A percentile compares a stretch with the other conserved stretches of the same genome.
Conservation (phyloP, 1,284 basidiomycete genomes). For the Phaffia rhodozyma region DNA sequence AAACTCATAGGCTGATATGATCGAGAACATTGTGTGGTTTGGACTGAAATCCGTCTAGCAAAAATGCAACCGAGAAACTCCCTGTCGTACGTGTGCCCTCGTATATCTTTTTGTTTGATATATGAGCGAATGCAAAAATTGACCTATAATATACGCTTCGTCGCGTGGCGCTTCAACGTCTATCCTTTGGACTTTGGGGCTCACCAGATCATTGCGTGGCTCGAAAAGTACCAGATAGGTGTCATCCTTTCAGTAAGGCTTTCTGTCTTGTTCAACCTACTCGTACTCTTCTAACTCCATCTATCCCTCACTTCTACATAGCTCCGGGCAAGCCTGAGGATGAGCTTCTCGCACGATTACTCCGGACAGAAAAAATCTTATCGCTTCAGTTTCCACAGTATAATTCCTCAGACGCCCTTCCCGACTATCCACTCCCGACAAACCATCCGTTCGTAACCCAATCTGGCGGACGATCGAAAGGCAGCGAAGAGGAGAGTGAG, state of each 20-base stretch:
- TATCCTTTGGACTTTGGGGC: neutral
- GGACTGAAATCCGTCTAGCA: neutral
- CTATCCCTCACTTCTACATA: neutral
- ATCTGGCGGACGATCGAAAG: neutral
- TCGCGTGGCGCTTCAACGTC: neutral
- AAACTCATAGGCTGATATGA: neutral
- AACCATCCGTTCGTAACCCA: neutral
- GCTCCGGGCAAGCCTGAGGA: constrained; percentile 18
- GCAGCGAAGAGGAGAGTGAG: constrained; percentile 11
- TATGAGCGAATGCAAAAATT: neutral
- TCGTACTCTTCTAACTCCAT: neutral
- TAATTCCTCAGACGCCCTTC: constrained; percentile 3
- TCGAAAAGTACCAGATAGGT: constrained; percentile 16
- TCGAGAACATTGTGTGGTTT: neutral
- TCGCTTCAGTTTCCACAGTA: constrained; percentile 17
- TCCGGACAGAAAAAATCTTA: constrained; percentile 18
- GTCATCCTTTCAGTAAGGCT: constrained; percentile 16
- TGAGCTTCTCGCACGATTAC: constrained; percentile 12
- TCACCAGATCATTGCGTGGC: constrained; percentile 9
- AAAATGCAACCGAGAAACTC: constrained; percentile 17
- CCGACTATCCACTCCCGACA: constrained; percentile 6
- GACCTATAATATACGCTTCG: neutral
- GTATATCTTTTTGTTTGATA: neutral
- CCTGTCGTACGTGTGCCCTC: constrained; percentile 4
- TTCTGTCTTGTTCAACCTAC: neutral